Evolutionary conservation across 345 rosid genomes (phyloP).

Genomic region (Turnera subulata): DNA sequence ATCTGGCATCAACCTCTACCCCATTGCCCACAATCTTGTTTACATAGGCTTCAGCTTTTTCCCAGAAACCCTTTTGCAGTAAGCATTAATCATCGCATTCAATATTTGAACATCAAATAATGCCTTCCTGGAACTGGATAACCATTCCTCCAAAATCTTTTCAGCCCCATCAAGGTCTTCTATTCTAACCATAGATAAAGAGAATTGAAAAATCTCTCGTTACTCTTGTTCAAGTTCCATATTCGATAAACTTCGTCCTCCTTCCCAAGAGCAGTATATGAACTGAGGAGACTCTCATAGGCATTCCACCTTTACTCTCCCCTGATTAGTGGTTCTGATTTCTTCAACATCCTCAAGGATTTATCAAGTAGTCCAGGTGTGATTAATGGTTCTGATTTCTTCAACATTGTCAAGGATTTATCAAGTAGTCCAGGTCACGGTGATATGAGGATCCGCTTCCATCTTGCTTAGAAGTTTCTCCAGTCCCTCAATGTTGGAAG

Average conservation of each 20-base stretch:
- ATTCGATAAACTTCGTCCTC: slow-evolving; percentile 33
- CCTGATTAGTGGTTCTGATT: background rate
- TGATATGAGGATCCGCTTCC: background rate
- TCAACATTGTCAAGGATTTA: background rate
- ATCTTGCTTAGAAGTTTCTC: background rate
- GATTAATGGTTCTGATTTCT: too few species aligned
- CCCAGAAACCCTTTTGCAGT: slow-evolving; percentile 21
- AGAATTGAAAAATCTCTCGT: slow-evolving; percentile 31
- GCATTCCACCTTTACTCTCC: background rate
- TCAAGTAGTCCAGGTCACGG: background rate
- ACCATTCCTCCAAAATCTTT: slow-evolving; percentile 52
- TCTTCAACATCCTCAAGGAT: background rate
- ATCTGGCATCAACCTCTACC: slow-evolving; percentile 15
- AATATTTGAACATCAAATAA: slow-evolving; percentile 39
- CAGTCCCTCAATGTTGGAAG: background rate
- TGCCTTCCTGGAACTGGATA: slow-evolving; percentile 20
- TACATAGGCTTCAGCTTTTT: slow-evolving; percentile 23
- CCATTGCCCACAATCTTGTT: slow-evolving; percentile 14
- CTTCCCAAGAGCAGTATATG: slow-evolving; percentile 24
- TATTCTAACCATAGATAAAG: slow-evolving; percentile 42
- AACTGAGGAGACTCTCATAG: slow-evolving; percentile 10
- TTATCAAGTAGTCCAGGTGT: background rate
- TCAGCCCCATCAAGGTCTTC: slow-evolving; percentile 47
- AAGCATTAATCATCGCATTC: slow-evolving; percentile 28
- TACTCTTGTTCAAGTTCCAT: slow-evolving; percentile 36